Evolutionary conservation across 805 yeast genomes (phyloP), one percentile per base, ranked within the genome.

Genomic region (Candida oleophila): DNA sequence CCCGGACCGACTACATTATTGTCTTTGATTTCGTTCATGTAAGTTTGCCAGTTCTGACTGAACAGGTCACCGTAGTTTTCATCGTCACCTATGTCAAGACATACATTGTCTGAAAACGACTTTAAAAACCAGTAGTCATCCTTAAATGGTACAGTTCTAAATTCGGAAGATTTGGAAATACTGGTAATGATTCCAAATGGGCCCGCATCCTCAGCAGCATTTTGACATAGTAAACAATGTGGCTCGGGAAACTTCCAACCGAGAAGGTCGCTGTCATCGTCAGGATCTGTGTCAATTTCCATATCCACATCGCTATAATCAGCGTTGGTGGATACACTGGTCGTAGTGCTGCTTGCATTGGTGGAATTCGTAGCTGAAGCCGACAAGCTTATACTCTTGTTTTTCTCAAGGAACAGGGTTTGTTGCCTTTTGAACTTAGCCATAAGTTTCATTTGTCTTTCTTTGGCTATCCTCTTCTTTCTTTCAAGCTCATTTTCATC

Each of bases 361-460:
- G 16, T 36, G 4, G 21, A 12, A n/a, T 16, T n/a, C 22, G 22
- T 18, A 11, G 14, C 18, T 11, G 39, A 36, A 5, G 36, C 18
- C 5, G 18, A 4, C 18, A 15, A 33, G 36, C 7, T 33, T 12
- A 12, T 15, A 18, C 12, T 18, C 22, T 18, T 36, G 52, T 81
- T 76, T 22, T 78, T 76, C 47, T 80, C 80, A 22, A 86, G 79
- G 66, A 92, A 94, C 67, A 74, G 77, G 34, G 79, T 73, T 60
- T 92, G 98, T 55, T 89, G 95, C 52, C 78, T 80, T 52, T 85
- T 87, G 59, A 92, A 79, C 48, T 85, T 88, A 1, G 86, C 92
- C 76, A 92, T 64, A 28, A 91, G 74, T 54, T 82, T 85, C 1
- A 77, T 78, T 54, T 82, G 85, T 52, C 91, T 80, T 49, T 77